phyloP scores from a whole-genome alignment of 1,284 basidiomycete species.

The Trametes versicolor region DNA sequence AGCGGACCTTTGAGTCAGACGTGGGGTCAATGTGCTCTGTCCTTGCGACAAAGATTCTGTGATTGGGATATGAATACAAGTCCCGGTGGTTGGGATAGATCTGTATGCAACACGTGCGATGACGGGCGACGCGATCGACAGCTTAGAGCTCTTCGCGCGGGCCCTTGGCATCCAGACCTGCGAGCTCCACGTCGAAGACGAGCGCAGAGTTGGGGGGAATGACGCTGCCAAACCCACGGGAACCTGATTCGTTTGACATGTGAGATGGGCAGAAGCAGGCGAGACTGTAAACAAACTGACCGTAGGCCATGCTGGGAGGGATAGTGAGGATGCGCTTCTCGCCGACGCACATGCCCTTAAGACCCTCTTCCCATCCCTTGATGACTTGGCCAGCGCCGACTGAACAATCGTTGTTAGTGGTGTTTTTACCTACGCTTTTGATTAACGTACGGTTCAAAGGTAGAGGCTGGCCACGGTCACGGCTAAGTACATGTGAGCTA shows the following conservation, averaged over 20 bases:
- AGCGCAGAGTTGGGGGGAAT: constrained; percentile 90
- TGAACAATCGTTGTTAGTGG: constrained; percentile 42
- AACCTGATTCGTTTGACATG: constrained; percentile 55
- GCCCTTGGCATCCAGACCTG: constrained; percentile 55
- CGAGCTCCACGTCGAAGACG: constrained; percentile 90
- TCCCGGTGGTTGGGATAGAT: not conserved
- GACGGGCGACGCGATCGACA: not conserved
- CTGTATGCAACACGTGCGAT: not conserved
- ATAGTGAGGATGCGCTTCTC: constrained; percentile 95
- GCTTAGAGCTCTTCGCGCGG: constrained; percentile 50
- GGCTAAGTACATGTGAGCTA: constrained; percentile 48
- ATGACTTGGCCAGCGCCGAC: constrained; percentile 87
- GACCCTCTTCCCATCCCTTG: constrained; percentile 83
- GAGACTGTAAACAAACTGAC: constrained; percentile 54
- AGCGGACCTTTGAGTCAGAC: not conserved
- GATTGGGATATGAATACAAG: not conserved
- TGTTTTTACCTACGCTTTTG: not conserved
- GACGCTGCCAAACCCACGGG: constrained; percentile 76
- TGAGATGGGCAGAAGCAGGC: not conserved
- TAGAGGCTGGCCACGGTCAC: constrained; percentile 74
- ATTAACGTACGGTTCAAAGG: constrained; percentile 77
- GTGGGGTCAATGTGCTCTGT: not conserved
- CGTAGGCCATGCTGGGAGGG: constrained; percentile 82
- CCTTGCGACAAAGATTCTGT: not conserved
- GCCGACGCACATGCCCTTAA: constrained; percentile 85